A percentile compares a stretch with the other conserved stretches of the same genome.
Evolutionary conservation across 441 rosid genomes (phyloP).

Genomic region (Viola pubescens): DNA sequence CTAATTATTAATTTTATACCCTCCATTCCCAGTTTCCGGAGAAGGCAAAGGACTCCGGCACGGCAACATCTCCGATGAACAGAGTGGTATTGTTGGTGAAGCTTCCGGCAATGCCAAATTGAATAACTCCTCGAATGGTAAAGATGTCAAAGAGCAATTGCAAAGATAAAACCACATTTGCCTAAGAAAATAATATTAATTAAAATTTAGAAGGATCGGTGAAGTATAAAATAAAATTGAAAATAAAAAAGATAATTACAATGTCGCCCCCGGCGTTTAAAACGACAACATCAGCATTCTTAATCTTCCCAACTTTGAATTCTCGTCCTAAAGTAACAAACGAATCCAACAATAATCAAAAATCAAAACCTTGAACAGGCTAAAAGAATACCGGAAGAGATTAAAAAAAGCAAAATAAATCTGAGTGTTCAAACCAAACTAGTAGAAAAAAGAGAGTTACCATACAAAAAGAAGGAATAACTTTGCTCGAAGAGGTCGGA

Average conservation of each 20-base stretch:
- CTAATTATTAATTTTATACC: slow-evolving; percentile 1
- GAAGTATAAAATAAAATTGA: no score
- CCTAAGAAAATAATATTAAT: slow-evolving; percentile 4
- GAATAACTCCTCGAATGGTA: slow-evolving; percentile 20
- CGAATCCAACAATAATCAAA: neutral
- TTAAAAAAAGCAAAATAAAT: neutral
- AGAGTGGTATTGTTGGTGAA: slow-evolving; percentile 8
- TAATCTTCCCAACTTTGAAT: neutral
- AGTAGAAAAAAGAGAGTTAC: neutral
- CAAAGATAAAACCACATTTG: slow-evolving; percentile 21
- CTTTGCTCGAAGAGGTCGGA: neutral
- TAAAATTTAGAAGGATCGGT: no score
- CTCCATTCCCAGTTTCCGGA: slow-evolving; percentile 24
- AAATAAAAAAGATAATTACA: neutral
- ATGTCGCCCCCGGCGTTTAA: neutral
- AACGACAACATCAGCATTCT: neutral
- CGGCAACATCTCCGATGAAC: slow-evolving; percentile 22
- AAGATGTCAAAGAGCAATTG: slow-evolving; percentile 23
- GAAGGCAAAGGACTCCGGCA: slow-evolving; percentile 19
- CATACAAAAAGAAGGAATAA: neutral
- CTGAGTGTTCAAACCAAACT: no score
- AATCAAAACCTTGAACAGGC: no score
- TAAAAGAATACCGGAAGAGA: no score
- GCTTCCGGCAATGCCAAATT: slow-evolving; percentile 26
- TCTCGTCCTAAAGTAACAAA: neutral